phyloP scores from a whole-genome alignment of 1,284 basidiomycete species.

The Farysia itapuensis region DNA sequence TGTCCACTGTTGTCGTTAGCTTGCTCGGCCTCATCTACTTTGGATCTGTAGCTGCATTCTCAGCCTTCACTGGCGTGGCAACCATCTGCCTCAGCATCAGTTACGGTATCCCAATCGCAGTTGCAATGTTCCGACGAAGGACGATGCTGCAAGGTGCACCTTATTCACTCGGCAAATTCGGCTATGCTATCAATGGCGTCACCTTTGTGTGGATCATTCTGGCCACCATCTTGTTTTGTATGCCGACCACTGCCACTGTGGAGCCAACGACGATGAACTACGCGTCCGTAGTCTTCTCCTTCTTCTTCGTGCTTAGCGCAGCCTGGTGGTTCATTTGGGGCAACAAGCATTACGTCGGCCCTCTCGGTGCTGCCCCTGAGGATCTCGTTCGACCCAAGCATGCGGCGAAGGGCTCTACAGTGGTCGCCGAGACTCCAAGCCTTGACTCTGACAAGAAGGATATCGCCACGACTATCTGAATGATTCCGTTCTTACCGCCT shows the following conservation, averaged over 20 bases:
- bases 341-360: slow-evolving; percentile 32
- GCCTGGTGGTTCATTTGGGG: slow-evolving; percentile 38
- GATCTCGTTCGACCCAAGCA: slow-evolving; percentile 1
- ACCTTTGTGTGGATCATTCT: slow-evolving; percentile 62
- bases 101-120: slow-evolving; percentile 62
- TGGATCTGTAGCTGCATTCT: slow-evolving; percentile 42
- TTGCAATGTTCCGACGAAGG: slow-evolving; percentile 59
- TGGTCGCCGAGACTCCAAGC: slow-evolving; percentile 10
- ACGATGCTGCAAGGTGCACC: slow-evolving; percentile 59
- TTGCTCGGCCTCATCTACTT: slow-evolving; percentile 61
- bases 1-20: slow-evolving; percentile 61
- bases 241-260: slow-evolving; percentile 61
- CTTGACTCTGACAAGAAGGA: slow-evolving; percentile 14
- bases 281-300: slow-evolving; percentile 41
- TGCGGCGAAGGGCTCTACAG: slow-evolving; percentile 1
- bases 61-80: slow-evolving; percentile 47
- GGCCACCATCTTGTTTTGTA: slow-evolving; percentile 62
- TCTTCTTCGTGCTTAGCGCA: slow-evolving; percentile 35
- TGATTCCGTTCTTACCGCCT: background rate
- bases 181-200: slow-evolving; percentile 58
- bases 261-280: slow-evolving; percentile 61
- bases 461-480: background rate
- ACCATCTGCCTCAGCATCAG: slow-evolving; percentile 48
- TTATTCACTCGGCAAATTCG: slow-evolving; percentile 61
- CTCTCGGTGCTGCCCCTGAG: slow-evolving; percentile 22